Evolutionary conservation across 2,329 filamentous ascomycete species (phyloP).

Genomic region (Ophiocordyceps robertsii): DNA sequence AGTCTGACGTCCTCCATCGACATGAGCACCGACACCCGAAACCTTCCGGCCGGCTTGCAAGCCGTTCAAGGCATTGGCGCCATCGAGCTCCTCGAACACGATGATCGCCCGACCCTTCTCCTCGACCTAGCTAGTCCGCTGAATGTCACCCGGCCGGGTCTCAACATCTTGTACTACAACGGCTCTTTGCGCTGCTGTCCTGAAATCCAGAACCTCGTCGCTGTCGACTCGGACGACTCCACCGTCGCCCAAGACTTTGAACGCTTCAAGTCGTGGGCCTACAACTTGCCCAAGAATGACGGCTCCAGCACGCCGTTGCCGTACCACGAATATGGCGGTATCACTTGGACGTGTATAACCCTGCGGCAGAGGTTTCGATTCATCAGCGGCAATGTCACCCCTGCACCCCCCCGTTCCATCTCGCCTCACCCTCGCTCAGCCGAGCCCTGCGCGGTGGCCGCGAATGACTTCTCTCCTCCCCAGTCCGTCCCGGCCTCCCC

Average conservation of each 20-base stretch:
- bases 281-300: slow-evolving; percentile 35
- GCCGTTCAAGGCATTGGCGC: slow-evolving; percentile 53
- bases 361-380: slow-evolving; percentile 56
- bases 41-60: slow-evolving; percentile 33
- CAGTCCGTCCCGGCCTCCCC: slow-evolving; percentile 22
- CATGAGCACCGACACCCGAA: slow-evolving; percentile 37
- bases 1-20: slow-evolving; percentile 41
- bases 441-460: slow-evolving; percentile 14
- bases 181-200: slow-evolving; percentile 45
- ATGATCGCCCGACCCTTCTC: slow-evolving; percentile 64
- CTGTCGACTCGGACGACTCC: slow-evolving; percentile 30
- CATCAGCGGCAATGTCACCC: slow-evolving; percentile 40
- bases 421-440: slow-evolving; percentile 24
- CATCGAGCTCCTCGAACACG: slow-evolving; percentile 61
- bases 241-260: slow-evolving; percentile 34
- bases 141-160: slow-evolving; percentile 37
- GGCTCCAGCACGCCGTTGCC: slow-evolving; percentile 37
- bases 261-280: slow-evolving; percentile 57
- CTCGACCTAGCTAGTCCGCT: slow-evolving; percentile 49
- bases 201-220: slow-evolving; percentile 42
- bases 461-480: slow-evolving; percentile 4
- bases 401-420: slow-evolving; percentile 19
- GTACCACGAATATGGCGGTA: slow-evolving; percentile 47
- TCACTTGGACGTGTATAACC: slow-evolving; percentile 59
- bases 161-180: slow-evolving; percentile 58